Evolutionary conservation across 2,329 filamentous ascomycete genomes (phyloP), one percentile per base, ranked within the genome.

Genomic region (Fusarium brachygibbosum): DNA sequence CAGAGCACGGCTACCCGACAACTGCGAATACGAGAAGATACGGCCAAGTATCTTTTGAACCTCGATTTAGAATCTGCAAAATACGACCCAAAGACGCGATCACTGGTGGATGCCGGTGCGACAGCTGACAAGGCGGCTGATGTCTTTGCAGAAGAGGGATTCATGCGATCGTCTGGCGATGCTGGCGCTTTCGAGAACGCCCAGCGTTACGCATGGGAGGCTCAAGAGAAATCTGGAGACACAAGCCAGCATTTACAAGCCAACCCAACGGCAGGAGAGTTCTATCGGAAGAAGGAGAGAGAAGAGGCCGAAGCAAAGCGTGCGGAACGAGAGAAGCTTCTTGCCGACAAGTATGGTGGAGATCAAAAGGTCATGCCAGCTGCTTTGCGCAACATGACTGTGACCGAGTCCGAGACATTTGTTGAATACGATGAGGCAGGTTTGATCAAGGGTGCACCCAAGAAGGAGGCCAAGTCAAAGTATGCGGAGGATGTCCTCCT

Each of bases 11-110:
- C 93, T 9, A 97, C 96, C 2, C 88, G 94, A 61, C 97, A 98
- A 76, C 85, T 99, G 59, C 89, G 96, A 68, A 89, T 99, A 78
- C 88, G 96, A 78, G 96, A 99, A 82, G 96, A 99, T 78, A 99
- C 96, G 1, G 96, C 96, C 23, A 98, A 98, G 76, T 99, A 99
- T 77, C 85, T 99, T 4, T 84, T 98, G 11, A 98, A 98, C 76
- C 87, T 99, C 29, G 96, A 99, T 76, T 86, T 97, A 4, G 96
- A 99, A 75, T 98, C 94, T 2, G 96, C 97, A 3, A 97, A 97
- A 79, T 99, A 99, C 81, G 95, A 99, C 76, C 96, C 96, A 0
- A 99, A 99, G 78, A 98, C 94, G 14, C 88, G 96, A 74, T 91
- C 92, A 11, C 93, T 99, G 85, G 91, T 97, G 23, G 93, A 97